Evolutionary conservation across 2,329 filamentous ascomycete genomes (phyloP).

Genomic region (Colletotrichum sp.): DNA sequence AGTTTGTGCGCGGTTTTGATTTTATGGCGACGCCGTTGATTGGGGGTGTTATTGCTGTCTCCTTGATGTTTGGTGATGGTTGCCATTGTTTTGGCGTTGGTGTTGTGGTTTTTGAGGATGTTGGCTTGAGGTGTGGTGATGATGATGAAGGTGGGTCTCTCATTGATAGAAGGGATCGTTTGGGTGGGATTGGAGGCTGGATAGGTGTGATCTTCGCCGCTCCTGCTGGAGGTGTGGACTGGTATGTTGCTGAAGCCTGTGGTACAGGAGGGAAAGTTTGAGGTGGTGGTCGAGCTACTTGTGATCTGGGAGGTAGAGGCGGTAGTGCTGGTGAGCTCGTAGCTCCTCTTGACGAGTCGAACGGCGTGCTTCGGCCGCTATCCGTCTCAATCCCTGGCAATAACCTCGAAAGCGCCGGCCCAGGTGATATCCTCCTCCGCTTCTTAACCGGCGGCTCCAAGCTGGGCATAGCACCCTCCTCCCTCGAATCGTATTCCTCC

Average conservation of each 20-base stretch:
- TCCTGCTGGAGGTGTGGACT: neutral
- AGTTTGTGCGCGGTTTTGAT: neutral
- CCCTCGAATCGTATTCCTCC: neutral
- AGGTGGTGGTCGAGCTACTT: neutral
- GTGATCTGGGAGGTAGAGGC: neutral
- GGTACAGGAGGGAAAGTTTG: neutral
- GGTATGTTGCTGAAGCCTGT: neutral
- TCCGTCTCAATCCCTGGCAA: neutral
- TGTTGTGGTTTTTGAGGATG: neutral
- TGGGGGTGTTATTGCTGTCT: neutral
- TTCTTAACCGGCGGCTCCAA: constrained; percentile 10
- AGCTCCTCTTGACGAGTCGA: neutral
- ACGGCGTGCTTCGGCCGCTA: neutral
- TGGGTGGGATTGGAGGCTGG: neutral
- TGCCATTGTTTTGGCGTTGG: neutral
- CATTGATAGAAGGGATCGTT: neutral
- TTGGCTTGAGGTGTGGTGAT: neutral
- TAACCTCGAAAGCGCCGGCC: neutral
- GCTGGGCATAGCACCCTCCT: neutral
- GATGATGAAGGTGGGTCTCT: neutral
- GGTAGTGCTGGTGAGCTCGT: constrained; percentile 10
- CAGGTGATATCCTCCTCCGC: neutral
- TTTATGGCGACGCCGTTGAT: neutral
- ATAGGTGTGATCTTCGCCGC: neutral
- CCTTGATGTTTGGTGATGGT: neutral